phyloP scores from a whole-genome alignment of 805 yeast species.

The Metschnikowia lochheadii region DNA sequence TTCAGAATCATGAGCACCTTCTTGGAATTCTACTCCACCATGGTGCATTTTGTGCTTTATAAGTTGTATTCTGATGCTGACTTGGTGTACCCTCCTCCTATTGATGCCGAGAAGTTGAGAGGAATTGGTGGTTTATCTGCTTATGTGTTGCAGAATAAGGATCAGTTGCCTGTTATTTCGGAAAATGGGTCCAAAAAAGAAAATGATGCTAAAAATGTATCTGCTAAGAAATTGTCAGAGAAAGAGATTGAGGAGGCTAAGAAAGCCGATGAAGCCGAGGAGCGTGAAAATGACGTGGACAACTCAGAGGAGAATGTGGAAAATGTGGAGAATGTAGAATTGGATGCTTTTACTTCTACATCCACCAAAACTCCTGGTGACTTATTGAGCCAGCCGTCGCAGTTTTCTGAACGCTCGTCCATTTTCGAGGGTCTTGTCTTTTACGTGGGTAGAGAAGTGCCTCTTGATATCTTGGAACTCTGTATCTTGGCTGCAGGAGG shows the following conservation, averaged over 20 bases:
- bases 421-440: slow-evolving; percentile 75
- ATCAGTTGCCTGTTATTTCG: slow-evolving; percentile 9
- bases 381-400: slow-evolving; percentile 60
- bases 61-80: slow-evolving; percentile 82
- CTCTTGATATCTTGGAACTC: slow-evolving; percentile 86
- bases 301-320: not conserved
- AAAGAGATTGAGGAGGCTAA: slow-evolving; percentile 49
- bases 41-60: slow-evolving; percentile 81
- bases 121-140: slow-evolving; percentile 88
- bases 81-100: slow-evolving; percentile 86
- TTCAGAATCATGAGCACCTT: slow-evolving; percentile 96
- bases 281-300: slow-evolving; percentile 16
- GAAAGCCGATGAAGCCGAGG: slow-evolving; percentile 46
- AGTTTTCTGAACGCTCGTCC: slow-evolving; percentile 50
- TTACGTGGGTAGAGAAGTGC: slow-evolving; percentile 92
- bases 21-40: slow-evolving; percentile 90
- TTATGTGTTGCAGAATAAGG: slow-evolving; percentile 62
- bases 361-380: slow-evolving; percentile 62
- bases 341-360: slow-evolving; percentile 69
- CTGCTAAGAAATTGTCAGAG: slow-evolving; percentile 36
- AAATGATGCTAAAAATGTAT: slow-evolving; percentile 6
- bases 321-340: slow-evolving; percentile 22
- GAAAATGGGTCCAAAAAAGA: slow-evolving; percentile 13
- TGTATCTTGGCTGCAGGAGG: slow-evolving; percentile 86
- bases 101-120: slow-evolving; percentile 66